These are phyloP conservation scores for Candida yuanshanica DNA, from an alignment of 805 yeast genomes.

Conservation along the genomic window DNA sequence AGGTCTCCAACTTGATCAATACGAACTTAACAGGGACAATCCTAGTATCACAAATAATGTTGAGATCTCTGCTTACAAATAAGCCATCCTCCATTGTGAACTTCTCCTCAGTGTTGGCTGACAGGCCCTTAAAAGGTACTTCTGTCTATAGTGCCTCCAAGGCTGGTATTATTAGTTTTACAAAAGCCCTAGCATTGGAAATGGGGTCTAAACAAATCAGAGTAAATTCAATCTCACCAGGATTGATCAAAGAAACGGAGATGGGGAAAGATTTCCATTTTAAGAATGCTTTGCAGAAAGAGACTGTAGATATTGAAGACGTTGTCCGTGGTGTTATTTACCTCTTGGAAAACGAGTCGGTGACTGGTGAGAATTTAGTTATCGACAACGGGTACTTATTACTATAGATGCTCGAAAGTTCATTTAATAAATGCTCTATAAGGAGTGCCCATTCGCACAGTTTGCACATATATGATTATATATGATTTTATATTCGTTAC, in stretches of 20 bases:
- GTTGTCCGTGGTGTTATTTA: slow-evolving; percentile 20
- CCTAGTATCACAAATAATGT: slow-evolving; percentile 45
- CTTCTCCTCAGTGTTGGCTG: slow-evolving; percentile 59
- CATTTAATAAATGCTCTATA: too few species aligned
- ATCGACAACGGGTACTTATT: slow-evolving; percentile 26
- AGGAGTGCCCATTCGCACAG: too few species aligned
- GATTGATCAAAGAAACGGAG: slow-evolving; percentile 58
- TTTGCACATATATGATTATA: too few species aligned
- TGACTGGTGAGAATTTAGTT: slow-evolving; percentile 28
- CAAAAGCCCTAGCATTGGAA: slow-evolving; percentile 55
- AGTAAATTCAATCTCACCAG: slow-evolving; percentile 66
- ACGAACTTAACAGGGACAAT: slow-evolving; percentile 62
- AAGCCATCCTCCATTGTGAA: slow-evolving; percentile 43
- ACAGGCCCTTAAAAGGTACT: slow-evolving; percentile 48
- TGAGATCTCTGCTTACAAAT: slow-evolving; percentile 43
- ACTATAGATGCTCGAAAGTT: too few species aligned
- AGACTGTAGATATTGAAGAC: slow-evolving; percentile 16
- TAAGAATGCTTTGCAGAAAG: slow-evolving; percentile 16
- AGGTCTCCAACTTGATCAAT: slow-evolving; percentile 41
- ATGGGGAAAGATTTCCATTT: slow-evolving; percentile 34
- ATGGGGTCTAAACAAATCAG: slow-evolving; percentile 45
- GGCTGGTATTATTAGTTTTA: slow-evolving; percentile 62
- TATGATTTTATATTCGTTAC: background rate
- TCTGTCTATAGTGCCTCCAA: slow-evolving; percentile 65
- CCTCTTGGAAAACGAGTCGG: slow-evolving; percentile 17